These are phyloP conservation scores for Boletus edulis DNA, from an alignment of 768 basidiomycete genomes.

Conservation along the genomic window DNA sequence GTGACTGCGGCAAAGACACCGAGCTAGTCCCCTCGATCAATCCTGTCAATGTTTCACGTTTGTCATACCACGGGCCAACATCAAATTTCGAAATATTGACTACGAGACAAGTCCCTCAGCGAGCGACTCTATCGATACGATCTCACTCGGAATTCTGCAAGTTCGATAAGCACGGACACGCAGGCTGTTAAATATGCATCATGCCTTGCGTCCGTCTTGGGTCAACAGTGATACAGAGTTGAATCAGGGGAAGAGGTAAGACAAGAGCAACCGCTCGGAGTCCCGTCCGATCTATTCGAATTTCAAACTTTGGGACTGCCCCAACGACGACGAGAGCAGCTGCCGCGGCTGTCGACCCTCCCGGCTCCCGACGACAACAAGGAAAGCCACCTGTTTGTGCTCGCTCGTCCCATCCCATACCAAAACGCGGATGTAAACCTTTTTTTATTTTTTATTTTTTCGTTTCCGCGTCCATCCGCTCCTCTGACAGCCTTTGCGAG, in stretches of 20 bases:
- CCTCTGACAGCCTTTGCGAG: constrained; percentile 5
- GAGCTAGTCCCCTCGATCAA: constrained; percentile 40
- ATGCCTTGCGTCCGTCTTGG: neutral
- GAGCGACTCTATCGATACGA: neutral
- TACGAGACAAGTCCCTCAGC: constrained; percentile 3
- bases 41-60: constrained; percentile 42
- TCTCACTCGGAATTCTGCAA: constrained; percentile 2
- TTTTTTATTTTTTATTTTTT: constrained; percentile 32
- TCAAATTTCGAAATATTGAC: constrained; percentile 11
- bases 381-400: constrained; percentile 18
- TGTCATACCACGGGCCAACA: constrained; percentile 22
- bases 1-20: constrained; percentile 21
- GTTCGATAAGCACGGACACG: neutral
- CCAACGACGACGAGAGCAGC: constrained; percentile 19
- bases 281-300: constrained; percentile 15
- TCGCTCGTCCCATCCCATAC: constrained; percentile 19
- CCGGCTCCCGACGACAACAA: constrained; percentile 27
- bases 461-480: constrained; percentile 27
- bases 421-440: constrained; percentile 32
- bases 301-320: constrained; percentile 22
- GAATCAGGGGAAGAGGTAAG: neutral
- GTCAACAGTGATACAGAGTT: neutral
- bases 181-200: neutral
- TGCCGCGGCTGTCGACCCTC: constrained; percentile 23
- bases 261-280: neutral